phyloP scores from a whole-genome alignment of 2,329 filamentous ascomycete genomes.

The Penicillium sp. region DNA sequence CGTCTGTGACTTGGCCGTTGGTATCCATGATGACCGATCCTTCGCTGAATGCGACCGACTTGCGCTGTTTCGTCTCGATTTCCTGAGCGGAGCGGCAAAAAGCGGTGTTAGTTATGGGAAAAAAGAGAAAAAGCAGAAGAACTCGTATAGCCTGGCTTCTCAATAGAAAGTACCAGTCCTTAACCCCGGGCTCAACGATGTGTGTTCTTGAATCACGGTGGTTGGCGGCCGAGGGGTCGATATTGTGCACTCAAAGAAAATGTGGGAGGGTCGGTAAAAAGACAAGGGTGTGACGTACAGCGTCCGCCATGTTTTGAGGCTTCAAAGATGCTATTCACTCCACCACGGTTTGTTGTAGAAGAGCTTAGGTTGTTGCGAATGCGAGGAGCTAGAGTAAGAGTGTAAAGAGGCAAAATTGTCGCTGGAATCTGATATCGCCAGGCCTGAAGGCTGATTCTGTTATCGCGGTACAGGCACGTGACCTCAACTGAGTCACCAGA shows the following conservation, averaged over 20 bases:
- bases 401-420: slow-evolving; percentile 18
- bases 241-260: slow-evolving; percentile 33
- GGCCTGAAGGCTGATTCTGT: slow-evolving; percentile 12
- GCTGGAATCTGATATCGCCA: slow-evolving; percentile 18
- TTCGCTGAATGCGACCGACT: slow-evolving; percentile 91
- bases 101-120: slow-evolving; percentile 26
- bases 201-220: slow-evolving; percentile 16
- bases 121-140: slow-evolving; percentile 7
- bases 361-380: neutral
- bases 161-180: neutral
- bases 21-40: slow-evolving; percentile 82
- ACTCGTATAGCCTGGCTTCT: slow-evolving; percentile 1
- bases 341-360: slow-evolving; percentile 6
- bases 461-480: slow-evolving; percentile 23
- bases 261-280: slow-evolving; percentile 41
- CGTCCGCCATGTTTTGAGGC: slow-evolving; percentile 39
- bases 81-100: slow-evolving; percentile 34
- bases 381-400: slow-evolving; percentile 3
- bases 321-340: slow-evolving; percentile 12
- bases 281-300: slow-evolving; percentile 41
- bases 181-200: neutral
- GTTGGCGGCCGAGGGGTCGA: slow-evolving; percentile 23
- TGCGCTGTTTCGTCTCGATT: slow-evolving; percentile 65
- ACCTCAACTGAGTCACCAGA: slow-evolving; percentile 11
- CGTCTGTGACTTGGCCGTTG: slow-evolving; percentile 79